A percentile compares a stretch with the other conserved stretches of the same genome.
Evolutionary conservation across 148 eudicot species (phyloP).

Genomic region (Suaeda aralocaspica): DNA sequence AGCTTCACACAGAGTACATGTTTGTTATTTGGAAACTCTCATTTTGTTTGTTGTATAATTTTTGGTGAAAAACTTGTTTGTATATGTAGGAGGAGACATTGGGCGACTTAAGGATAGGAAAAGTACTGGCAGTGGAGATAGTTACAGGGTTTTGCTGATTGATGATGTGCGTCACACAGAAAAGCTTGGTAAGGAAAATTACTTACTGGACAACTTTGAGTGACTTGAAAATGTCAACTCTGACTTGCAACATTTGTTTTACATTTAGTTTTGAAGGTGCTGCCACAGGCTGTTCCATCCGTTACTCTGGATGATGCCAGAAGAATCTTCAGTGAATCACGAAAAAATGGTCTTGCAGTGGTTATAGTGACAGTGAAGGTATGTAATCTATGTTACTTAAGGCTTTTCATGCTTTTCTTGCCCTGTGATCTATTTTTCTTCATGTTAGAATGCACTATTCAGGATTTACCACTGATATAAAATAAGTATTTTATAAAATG

Average conservation of each 20-base stretch:
- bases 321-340: constrained; percentile 33
- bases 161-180: constrained; percentile 43
- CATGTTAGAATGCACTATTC: background rate
- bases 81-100: constrained; percentile 40
- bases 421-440: background rate
- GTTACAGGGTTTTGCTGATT: constrained; percentile 37
- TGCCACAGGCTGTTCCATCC: constrained; percentile 40
- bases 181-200: constrained; percentile 27
- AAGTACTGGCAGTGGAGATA: constrained; percentile 35
- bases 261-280: constrained; percentile 35
- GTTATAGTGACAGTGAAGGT: constrained; percentile 43
- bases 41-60: background rate
- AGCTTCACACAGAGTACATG: too few species aligned
- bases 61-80: constrained; percentile 2
- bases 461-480: background rate
- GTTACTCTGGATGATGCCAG: constrained; percentile 42
- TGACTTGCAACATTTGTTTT: constrained; percentile 9
- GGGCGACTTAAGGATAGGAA: constrained; percentile 32
- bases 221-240: background rate
- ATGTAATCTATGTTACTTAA: background rate
- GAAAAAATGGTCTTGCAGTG: constrained; percentile 35
- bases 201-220: background rate
- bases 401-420: background rate
- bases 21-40: too few species aligned
- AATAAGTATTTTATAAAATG: background rate